Evolutionary conservation across 306 rosid genomes (phyloP).

Genomic region (Pachyrhizus erosus): DNA sequence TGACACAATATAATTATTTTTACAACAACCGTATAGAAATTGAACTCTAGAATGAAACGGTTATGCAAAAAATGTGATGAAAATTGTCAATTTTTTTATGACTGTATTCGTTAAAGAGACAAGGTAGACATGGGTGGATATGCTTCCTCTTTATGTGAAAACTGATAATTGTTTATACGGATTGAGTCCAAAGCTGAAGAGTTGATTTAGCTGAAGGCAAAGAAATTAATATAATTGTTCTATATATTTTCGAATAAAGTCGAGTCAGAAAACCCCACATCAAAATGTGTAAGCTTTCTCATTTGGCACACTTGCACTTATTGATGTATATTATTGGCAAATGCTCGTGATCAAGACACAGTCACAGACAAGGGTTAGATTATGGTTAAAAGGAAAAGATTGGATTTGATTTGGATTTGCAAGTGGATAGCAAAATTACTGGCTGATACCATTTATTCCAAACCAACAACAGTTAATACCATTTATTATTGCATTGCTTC

Average conservation of each 20-base stretch:
- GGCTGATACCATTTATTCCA: neutral
- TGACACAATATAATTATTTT: neutral
- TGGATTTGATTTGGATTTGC: conserved; percentile 11
- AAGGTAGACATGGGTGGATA: neutral
- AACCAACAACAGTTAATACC: too few relatives aligned
- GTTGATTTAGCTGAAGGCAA: conserved; percentile 2
- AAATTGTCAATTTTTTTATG: neutral
- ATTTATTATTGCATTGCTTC: too few relatives aligned
- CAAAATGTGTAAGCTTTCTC: neutral
- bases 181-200: neutral
- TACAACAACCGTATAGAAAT: neutral
- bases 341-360: conserved; percentile 14
- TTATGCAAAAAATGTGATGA: neutral
- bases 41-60: neutral
- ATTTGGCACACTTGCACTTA: neutral
- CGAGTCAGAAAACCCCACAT: neutral
- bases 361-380: neutral
- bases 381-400: conserved; percentile 18
- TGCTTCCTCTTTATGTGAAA: neutral
- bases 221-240: neutral
- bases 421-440: conserved; percentile 26
- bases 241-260: neutral
- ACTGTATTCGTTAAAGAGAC: neutral
- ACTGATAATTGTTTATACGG: neutral
- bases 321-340: neutral